Percentiles rank a stretch among this genome's conserved stretches.
These are phyloP conservation scores for Talaromyces verruculosus DNA, from an alignment of 2,329 filamentous ascomycete genomes.

Conservation along the genomic window DNA sequence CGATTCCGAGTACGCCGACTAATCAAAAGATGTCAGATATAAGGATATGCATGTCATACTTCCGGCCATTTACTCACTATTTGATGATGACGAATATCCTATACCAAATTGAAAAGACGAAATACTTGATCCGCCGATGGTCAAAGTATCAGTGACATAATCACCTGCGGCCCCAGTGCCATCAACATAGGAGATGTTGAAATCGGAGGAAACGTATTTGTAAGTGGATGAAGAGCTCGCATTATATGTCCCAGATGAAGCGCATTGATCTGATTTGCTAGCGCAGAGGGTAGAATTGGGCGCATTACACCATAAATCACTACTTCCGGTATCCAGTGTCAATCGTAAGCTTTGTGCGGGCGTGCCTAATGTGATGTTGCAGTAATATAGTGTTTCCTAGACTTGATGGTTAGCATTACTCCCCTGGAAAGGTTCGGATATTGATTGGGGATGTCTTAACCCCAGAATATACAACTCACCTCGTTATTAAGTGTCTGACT, in stretches of 20 bases:
- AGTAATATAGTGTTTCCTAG: slow-evolving; percentile 58
- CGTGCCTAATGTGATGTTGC: slow-evolving; percentile 59
- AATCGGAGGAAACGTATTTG: slow-evolving; percentile 67
- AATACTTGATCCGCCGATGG: slow-evolving; percentile 52
- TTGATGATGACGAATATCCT: slow-evolving; percentile 56
- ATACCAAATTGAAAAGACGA: slow-evolving; percentile 60
- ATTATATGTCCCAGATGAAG: slow-evolving; percentile 52
- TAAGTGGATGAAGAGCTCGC: slow-evolving; percentile 70
- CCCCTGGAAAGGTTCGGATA: not conserved
- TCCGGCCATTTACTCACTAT: slow-evolving; percentile 30
- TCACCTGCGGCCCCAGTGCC: slow-evolving; percentile 74
- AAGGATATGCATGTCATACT: not conserved
- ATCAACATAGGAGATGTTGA: slow-evolving; percentile 88
- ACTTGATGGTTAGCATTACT: slow-evolving; percentile 1
- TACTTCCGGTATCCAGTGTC: slow-evolving; percentile 63
- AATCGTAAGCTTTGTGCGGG: slow-evolving; percentile 56
- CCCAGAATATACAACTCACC: slow-evolving; percentile 30
- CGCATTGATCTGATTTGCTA: slow-evolving; percentile 43
- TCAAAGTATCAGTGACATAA: slow-evolving; percentile 74
- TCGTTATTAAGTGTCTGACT: slow-evolving; percentile 56
- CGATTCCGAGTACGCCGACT: slow-evolving; percentile 82
- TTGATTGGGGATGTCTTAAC: not conserved
- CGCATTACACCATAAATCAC: slow-evolving; percentile 62
- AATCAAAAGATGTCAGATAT: slow-evolving; percentile 23
- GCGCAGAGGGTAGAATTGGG: slow-evolving; percentile 52